These are phyloP conservation scores for Rhynchospora tenuis DNA, from an alignment of 176 grass and related monocot genomes.

Conservation along the genomic window DNA sequence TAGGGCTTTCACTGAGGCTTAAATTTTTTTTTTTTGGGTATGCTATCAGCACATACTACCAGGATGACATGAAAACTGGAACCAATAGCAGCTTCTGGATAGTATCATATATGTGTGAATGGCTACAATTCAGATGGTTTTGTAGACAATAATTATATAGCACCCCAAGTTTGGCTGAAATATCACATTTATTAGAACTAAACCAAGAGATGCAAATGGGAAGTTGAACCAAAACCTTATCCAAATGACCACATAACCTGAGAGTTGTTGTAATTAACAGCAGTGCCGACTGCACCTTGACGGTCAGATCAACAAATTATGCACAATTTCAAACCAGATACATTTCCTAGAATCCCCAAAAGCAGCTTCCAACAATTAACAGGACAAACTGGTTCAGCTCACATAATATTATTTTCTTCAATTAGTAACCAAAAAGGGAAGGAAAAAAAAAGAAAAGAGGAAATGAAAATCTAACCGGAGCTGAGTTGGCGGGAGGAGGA, in stretches of 20 bases:
- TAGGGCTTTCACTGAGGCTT: background rate
- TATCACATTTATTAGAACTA: background rate
- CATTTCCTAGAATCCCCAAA: background rate
- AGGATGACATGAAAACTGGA: background rate
- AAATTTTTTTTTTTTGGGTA: background rate
- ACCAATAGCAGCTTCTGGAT: background rate
- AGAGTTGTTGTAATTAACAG: background rate
- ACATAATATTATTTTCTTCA: background rate
- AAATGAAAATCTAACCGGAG: constrained; percentile 5
- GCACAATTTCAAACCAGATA: background rate
- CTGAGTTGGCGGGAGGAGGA: constrained; percentile 2
- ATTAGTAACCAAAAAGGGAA: background rate
- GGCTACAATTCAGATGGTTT: background rate
- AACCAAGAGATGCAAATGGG: background rate
- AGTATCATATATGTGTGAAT: background rate
- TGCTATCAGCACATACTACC: background rate
- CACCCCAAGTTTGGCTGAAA: background rate
- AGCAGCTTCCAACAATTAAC: background rate
- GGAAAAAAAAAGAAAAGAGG: background rate
- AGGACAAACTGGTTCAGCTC: background rate
- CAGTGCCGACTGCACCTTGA: too few relatives aligned
- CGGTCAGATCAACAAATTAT: background rate
- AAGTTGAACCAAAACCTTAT: background rate
- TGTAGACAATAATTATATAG: background rate
- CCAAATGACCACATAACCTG: background rate